These are phyloP conservation scores for Penicillium paxilli DNA, from an alignment of 495 filamentous ascomycete species.

Conservation along the genomic window DNA sequence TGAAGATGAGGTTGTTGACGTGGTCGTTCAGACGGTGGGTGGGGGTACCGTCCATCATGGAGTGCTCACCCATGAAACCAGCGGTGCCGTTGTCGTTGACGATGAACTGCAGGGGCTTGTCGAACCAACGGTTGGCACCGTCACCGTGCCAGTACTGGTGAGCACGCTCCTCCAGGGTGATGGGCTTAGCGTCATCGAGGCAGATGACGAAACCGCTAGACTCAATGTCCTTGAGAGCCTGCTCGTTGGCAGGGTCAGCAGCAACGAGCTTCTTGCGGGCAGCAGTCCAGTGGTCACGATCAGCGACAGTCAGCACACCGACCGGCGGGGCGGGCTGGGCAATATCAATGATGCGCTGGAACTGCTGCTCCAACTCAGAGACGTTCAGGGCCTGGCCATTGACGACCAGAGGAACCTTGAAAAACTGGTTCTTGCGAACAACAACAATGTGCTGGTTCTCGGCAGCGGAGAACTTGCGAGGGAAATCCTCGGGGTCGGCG, in stretches of 20 bases:
- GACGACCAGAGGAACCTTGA: constrained; percentile 76
- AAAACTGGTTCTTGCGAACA: constrained; percentile 94
- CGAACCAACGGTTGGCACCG: constrained; percentile 93
- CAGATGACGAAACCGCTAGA: constrained; percentile 90
- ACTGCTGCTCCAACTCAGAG: constrained; percentile 84
- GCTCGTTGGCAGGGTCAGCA: constrained; percentile 73
- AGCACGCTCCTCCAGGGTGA: constrained; percentile 94
- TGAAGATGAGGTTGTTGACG: constrained; percentile 83
- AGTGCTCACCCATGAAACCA: constrained; percentile 98
- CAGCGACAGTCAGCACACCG: constrained; percentile 84
- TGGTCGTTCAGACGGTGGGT: constrained; percentile 96
- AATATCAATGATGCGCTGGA: constrained; percentile 78
- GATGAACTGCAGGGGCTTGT: constrained; percentile 98
- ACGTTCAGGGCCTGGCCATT: constrained; percentile 82
- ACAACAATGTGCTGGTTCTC: constrained; percentile 85
- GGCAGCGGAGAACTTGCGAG: constrained; percentile 72
- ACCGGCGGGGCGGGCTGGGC: constrained; percentile 70
- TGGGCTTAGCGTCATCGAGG: constrained; percentile 87
- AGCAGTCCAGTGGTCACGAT: constrained; percentile 90
- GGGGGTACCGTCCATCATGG: constrained; percentile 99
- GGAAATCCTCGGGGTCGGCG: constrained; percentile 77
- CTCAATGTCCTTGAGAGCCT: constrained; percentile 78
- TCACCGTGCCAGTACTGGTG: constrained; percentile 98
- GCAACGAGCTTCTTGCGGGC: constrained; percentile 75
- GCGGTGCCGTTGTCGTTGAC: constrained; percentile 97